Percentiles rank a stretch among this genome's conserved stretches.
These are phyloP conservation scores for Chalaropsis thielavioides DNA, from an alignment of 2,329 filamentous ascomycete genomes.

Conservation along the genomic window DNA sequence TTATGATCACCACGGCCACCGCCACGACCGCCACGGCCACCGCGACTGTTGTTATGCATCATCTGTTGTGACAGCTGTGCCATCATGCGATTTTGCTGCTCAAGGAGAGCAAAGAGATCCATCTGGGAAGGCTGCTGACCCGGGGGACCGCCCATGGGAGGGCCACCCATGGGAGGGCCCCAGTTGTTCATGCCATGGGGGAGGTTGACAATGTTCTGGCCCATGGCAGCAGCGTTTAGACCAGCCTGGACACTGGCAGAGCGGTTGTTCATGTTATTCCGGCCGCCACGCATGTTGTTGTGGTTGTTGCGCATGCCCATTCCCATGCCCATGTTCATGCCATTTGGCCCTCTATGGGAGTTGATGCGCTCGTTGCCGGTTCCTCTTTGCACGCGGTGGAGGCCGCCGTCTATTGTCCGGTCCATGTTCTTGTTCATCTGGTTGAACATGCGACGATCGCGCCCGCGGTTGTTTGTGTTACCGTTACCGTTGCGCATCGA, in stretches of 20 bases:
- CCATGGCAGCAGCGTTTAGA: conserved; percentile 27
- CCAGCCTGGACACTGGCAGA: conserved; percentile 37
- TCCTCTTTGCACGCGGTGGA: conserved; percentile 65
- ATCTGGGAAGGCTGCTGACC: conserved; percentile 33
- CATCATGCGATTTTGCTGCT: conserved; percentile 82
- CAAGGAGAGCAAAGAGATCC: conserved; percentile 59
- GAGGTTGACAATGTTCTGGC: conserved; percentile 29
- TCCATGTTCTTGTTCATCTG: conserved; percentile 69
- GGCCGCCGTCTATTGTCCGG: conserved; percentile 54
- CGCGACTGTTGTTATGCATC: conserved; percentile 29
- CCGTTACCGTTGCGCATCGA: conserved; percentile 64
- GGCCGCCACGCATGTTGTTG: conserved; percentile 11
- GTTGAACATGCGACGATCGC: conserved; percentile 71
- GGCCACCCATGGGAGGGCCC: conserved; percentile 18
- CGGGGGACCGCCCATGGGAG: conserved; percentile 5
- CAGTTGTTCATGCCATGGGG: conserved; percentile 28
- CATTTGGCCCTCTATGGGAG: conserved; percentile 35
- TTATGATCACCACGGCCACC: conserved; percentile 43
- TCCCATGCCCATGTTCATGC: conserved; percentile 6
- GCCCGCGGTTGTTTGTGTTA: conserved; percentile 36
- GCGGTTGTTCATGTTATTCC: conserved; percentile 35
- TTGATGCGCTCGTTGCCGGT: conserved; percentile 69
- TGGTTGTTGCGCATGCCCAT: conserved; percentile 21
- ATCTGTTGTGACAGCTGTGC: conserved; percentile 53
- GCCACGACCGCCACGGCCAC: conserved; percentile 38